Base-by-base conservation (phyloP, 352 stramenopile genomes). In the Globisporangium iwayamae region DNA sequence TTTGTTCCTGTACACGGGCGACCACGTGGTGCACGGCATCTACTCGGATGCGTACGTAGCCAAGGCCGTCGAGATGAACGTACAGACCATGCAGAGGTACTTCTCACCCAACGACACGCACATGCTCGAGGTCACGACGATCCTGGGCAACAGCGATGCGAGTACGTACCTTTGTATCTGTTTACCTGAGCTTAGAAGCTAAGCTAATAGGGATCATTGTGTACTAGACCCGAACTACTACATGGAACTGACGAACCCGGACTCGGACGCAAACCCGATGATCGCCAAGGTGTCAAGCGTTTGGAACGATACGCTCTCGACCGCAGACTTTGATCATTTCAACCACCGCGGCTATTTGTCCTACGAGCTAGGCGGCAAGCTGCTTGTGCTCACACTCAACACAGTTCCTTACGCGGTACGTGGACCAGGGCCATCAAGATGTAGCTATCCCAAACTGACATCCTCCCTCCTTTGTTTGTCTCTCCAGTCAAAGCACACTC, bases 1-100 rank as follows among this genome's bases (percentile, higher is more conserved):
- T 28, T 52, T 94, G 20, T 81, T 96, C 52, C 62, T 96, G 36
- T 93, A 91, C 67, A 94, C 87, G 28, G 87, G 87, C n/a, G 87
- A 96, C 63, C 77, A 90, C 66, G 81, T 76, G 3, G 81, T 72
- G 13, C 87, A 96, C 63, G 81, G 81, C 1, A 8, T 75, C 0
- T 87, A 83, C 60, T 78, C 73, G 16, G 81, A 90, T 63, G 70
- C 75, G 32, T 91, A 82, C 63, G 66, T 94, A 50, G 70, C 79
- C 3, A 70, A 76, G 36, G 79, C 74, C 1, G 75, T 96, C 34
- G 72, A 87, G 69, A 77, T 63, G 16, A 92, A 92, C 50, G 78
- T 96, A 13, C 62, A 72, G 16, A 73, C 67, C 4, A 78, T 96
- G 39, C 75, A 93, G 63, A 85, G 80, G 41, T 90, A 84, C 69